These are phyloP conservation scores for Malus orientalis DNA, from an alignment of 306 rosid genomes.

Conservation along the genomic window DNA sequence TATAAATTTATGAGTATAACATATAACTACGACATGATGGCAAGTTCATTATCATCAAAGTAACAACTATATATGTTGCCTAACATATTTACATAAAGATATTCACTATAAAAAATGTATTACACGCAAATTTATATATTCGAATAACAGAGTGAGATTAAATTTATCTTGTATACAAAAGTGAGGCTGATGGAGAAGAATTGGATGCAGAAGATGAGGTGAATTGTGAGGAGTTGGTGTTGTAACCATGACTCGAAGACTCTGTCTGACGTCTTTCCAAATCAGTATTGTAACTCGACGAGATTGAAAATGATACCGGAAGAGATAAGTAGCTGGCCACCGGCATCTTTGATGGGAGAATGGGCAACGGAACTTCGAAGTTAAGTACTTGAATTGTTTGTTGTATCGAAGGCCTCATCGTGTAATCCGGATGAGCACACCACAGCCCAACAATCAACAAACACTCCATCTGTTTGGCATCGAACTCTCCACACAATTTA, in stretches of 20 bases:
- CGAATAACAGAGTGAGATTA: too few species aligned
- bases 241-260: background rate
- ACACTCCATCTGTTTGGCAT: conserved; percentile 14
- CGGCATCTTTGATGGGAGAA: conserved; percentile 9
- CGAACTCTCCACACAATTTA: conserved; percentile 7
- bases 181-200: too few species aligned
- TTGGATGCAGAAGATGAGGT: background rate
- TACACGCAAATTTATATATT: too few species aligned
- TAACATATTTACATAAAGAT: too few species aligned
- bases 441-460: conserved; percentile 19
- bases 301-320: background rate
- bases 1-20: too few species aligned
- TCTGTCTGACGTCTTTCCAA: background rate
- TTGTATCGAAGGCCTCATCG: conserved; percentile 10
- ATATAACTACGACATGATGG: too few species aligned
- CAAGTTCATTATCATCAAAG: too few species aligned
- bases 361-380: conserved; percentile 19
- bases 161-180: too few species aligned
- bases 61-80: too few species aligned
- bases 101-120: too few species aligned
- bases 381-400: conserved; percentile 22
- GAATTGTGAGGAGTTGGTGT: background rate
- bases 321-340: too few species aligned
- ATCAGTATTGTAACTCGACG: background rate
- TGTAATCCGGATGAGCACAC: conserved; percentile 17